These are phyloP conservation scores for Dalechampia spathulata DNA, from an alignment of 441 rosid genomes.

Conservation along the genomic window DNA sequence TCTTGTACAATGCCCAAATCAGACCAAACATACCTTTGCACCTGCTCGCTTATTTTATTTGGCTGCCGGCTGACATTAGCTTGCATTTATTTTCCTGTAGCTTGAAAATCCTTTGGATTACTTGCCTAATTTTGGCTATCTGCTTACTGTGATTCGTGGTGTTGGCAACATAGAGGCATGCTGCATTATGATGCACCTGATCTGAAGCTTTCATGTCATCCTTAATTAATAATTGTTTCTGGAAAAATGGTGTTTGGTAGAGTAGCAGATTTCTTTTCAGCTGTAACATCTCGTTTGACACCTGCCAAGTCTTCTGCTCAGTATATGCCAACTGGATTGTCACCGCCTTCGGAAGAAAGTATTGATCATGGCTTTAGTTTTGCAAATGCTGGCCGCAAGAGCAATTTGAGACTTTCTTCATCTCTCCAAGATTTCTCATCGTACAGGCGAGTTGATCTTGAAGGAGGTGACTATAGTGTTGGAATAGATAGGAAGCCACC, in stretches of 20 bases:
- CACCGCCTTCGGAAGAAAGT: slow-evolving; percentile 32
- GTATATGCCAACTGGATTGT: slow-evolving; percentile 39
- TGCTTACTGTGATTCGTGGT: no score
- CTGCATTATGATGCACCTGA: neutral
- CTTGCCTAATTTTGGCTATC: no score
- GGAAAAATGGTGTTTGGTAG: slow-evolving; percentile 51
- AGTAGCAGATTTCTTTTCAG: slow-evolving; percentile 41
- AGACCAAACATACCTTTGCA: no score
- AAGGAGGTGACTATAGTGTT: slow-evolving; percentile 32
- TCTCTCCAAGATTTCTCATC: slow-evolving; percentile 90
- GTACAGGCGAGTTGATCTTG: slow-evolving; percentile 45
- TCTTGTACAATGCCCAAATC: no score
- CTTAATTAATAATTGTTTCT: neutral
- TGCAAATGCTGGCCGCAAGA: slow-evolving; percentile 40
- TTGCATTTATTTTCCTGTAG: no score
- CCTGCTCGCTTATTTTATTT: no score
- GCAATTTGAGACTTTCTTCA: slow-evolving; percentile 57
- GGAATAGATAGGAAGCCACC: slow-evolving; percentile 35
- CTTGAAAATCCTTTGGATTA: no score
- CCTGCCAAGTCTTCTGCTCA: slow-evolving; percentile 36
- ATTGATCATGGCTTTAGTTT: slow-evolving; percentile 29
- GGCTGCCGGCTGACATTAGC: no score
- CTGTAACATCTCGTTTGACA: slow-evolving; percentile 28
- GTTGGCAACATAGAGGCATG: neutral
- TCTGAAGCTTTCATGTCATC: neutral